Evolutionary conservation across 1,284 basidiomycete species (phyloP), one percentile per base, ranked within the genome.

Genomic region (Taiwanofungus camphoratus): DNA sequence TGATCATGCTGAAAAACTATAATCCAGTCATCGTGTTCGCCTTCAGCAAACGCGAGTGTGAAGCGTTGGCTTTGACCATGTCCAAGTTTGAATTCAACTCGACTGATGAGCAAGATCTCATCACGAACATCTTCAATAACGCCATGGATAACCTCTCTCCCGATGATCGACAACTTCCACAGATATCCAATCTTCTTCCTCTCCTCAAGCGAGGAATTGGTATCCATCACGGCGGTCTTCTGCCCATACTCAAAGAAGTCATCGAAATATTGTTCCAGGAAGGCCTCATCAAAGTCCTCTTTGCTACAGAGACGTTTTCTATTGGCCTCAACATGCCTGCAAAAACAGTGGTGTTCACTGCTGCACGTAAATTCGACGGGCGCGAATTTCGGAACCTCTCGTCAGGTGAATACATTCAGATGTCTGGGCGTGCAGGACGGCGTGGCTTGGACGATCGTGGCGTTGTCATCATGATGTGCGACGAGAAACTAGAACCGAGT

Each of bases 281-380:
- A 60, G 95, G 96, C n/a, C 74, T 99, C 41, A 93, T 99, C 73
- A 99, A 99, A 64, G 93, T 94, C 18, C 79, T 99, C 29, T 99
- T 99, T 58, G 96, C 96, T 2, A 99, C 96, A 0, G 96, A 99
- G 67, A 99, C 96, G 0, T 99, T 99, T 71, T 97, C 94, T 4
- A 99, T 99, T 55, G 95, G 96, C 44, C 74, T 99, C 41, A 99
- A 99, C 69, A 99, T 99, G 96, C 96, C 96, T 9, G 96, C 96
- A 26, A 98, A 97, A 71, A 99, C 96, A 5, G 96, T 99, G 42
- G 95, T 99, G 18, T 98, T 99, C 73, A 97, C 93, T 1, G 79
- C 87, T 2, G 88, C 93, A 6, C 82, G 92, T 53, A 99, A 98
- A 67, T 99, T 93, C 59, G 96, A 99, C 62, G 96, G 96, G 4